Evolutionary conservation across 2,329 filamentous ascomycete species (phyloP).

Genomic region (Trichoderma cornu-damae): DNA sequence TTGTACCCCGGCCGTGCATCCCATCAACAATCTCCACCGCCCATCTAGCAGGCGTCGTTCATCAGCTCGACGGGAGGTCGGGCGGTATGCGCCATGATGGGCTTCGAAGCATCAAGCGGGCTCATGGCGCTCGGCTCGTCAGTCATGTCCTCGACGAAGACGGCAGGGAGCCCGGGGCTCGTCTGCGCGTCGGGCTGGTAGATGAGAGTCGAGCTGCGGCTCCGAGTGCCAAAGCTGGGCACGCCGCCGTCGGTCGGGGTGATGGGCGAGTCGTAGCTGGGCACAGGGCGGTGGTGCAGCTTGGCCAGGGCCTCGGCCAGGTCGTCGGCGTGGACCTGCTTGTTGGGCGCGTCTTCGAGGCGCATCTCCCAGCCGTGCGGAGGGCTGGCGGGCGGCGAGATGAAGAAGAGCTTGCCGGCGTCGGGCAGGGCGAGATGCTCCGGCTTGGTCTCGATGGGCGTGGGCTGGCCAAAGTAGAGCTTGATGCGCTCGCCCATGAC

Average conservation of each 20-base stretch:
- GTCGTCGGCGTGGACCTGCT: slow-evolving; percentile 64
- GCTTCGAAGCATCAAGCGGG: slow-evolving; percentile 39
- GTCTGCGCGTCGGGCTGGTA: slow-evolving; percentile 56
- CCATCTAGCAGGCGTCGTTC: slow-evolving; percentile 36
- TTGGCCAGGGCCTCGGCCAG: slow-evolving; percentile 61
- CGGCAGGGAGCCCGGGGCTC: slow-evolving; percentile 56
- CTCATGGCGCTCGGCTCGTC: slow-evolving; percentile 46
- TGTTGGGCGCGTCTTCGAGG: slow-evolving; percentile 65
- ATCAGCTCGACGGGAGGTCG: slow-evolving; percentile 63
- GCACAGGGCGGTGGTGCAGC: slow-evolving; percentile 45
- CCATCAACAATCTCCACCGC: background rate
- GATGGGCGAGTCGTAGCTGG: slow-evolving; percentile 27
- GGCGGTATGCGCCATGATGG: slow-evolving; percentile 55
- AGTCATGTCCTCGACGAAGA: slow-evolving; percentile 64
- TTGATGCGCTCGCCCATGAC: slow-evolving; percentile 65
- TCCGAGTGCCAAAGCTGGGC: slow-evolving; percentile 38
- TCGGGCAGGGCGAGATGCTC: slow-evolving; percentile 62
- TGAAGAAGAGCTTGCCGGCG: slow-evolving; percentile 68
- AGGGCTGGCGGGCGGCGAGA: slow-evolving; percentile 62
- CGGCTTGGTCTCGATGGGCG: slow-evolving; percentile 50
- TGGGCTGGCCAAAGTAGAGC: slow-evolving; percentile 64
- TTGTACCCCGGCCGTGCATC: background rate
- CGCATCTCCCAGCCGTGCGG: slow-evolving; percentile 65
- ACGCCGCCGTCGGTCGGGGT: slow-evolving; percentile 29
- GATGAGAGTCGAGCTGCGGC: slow-evolving; percentile 60